These are phyloP conservation scores for Sicyos baderoa DNA, from an alignment of 306 rosid species.

Conservation along the genomic window DNA sequence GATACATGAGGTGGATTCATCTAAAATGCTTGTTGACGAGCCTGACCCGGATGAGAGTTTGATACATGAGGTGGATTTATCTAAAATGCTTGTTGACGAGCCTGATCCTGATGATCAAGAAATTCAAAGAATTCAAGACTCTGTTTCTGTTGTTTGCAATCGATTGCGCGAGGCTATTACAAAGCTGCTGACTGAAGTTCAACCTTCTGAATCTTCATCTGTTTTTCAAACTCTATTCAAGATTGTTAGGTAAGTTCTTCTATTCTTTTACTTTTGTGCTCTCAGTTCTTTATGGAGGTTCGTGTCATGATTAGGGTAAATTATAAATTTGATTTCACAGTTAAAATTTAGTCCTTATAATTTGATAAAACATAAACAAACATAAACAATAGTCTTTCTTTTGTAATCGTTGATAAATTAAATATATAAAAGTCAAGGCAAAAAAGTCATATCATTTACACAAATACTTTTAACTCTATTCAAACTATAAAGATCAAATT, in stretches of 20 bases:
- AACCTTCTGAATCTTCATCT: constrained; percentile 38
- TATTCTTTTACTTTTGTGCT: not conserved
- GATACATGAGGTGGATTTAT: constrained; percentile 29
- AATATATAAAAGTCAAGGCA: no score
- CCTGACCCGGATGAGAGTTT: constrained; percentile 41
- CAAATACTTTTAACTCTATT: no score
- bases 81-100: constrained; percentile 47
- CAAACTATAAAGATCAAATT: no score
- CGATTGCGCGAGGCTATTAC: constrained; percentile 54
- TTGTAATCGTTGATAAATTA: no score
- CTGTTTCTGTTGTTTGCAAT: constrained; percentile 46
- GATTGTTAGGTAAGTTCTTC: constrained; percentile 49
- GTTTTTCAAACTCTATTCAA: constrained; percentile 63
- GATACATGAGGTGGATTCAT: no score
- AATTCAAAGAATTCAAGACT: constrained; percentile 63
- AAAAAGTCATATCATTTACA: no score
- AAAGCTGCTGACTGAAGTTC: constrained; percentile 51
- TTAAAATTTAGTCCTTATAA: no score
- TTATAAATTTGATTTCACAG: no score
- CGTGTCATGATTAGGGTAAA: not conserved
- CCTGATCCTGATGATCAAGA: constrained; percentile 86
- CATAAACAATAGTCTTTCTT: no score
- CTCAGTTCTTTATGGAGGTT: not conserved
- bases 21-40: no score
- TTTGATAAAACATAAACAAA: no score